phyloP scores from a whole-genome alignment of 306 rosid species.

The Fragaria vesca region DNA sequence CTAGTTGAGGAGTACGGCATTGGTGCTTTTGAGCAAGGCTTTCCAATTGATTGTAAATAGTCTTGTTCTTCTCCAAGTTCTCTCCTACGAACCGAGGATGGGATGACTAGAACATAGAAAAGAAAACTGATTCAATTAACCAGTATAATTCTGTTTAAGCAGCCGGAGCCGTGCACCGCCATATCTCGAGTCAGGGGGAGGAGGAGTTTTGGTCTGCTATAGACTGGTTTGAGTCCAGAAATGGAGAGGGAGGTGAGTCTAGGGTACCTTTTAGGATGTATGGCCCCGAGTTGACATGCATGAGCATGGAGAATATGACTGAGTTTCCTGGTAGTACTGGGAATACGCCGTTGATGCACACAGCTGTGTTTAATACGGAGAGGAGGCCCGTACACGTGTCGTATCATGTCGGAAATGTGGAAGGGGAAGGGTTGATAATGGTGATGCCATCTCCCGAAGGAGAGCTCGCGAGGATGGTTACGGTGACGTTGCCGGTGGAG shows the following conservation, averaged over 20 bases:
- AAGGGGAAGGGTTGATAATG: slow-evolving; percentile 55
- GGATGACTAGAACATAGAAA: slow-evolving; percentile 21
- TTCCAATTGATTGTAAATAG: slow-evolving; percentile 43
- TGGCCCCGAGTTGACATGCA: slow-evolving; percentile 54
- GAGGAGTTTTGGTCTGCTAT: slow-evolving; percentile 32
- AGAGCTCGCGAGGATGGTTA: slow-evolving; percentile 52
- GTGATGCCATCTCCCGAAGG: slow-evolving; percentile 58
- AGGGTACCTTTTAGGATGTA: slow-evolving; percentile 36
- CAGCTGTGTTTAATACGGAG: slow-evolving; percentile 28
- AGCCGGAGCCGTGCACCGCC: slow-evolving; percentile 36
- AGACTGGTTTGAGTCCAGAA: slow-evolving; percentile 43
- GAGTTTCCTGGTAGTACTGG: neutral
- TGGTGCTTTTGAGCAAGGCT: slow-evolving; percentile 44
- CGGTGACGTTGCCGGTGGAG: slow-evolving; percentile 44
- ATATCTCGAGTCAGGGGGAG: slow-evolving; percentile 32
- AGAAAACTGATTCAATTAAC: neutral
- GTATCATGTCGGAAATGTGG: slow-evolving; percentile 49
- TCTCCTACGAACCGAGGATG: slow-evolving; percentile 58
- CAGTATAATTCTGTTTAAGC: neutral
- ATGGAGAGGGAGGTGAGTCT: slow-evolving; percentile 32
- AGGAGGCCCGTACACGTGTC: slow-evolving; percentile 56
- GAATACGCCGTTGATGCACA: slow-evolving; percentile 29
- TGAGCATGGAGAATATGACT: slow-evolving; percentile 54
- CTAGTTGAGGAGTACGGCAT: slow-evolving; percentile 58
- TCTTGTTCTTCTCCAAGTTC: slow-evolving; percentile 49